Conservation (phyloP, 2,329 filamentous ascomycete genomes). For the Colletotrichum limetticola region DNA sequence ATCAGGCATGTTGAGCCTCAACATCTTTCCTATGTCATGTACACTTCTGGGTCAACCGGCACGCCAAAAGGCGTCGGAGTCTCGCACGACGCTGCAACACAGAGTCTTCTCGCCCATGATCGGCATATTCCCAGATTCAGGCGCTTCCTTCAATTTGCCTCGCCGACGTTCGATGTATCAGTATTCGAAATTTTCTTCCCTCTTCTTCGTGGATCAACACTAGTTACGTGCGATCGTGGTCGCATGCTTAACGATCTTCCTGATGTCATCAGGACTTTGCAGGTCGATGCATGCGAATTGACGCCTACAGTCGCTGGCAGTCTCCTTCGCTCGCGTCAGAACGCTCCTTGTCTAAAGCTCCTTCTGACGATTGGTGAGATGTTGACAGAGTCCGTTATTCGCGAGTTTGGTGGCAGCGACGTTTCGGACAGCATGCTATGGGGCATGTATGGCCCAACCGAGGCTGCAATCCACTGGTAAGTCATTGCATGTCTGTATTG, state of each 20-base stretch:
- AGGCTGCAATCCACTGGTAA: slow-evolving; percentile 87
- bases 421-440: slow-evolving; percentile 74
- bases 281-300: slow-evolving; percentile 86
- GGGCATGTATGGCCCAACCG: slow-evolving; percentile 95
- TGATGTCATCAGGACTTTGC: slow-evolving; percentile 69
- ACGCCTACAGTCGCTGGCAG: slow-evolving; percentile 89
- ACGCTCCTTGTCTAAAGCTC: slow-evolving; percentile 74
- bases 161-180: slow-evolving; percentile 93
- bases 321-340: slow-evolving; percentile 73
- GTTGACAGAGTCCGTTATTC: slow-evolving; percentile 80
- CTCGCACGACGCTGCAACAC: slow-evolving; percentile 82
- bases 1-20: slow-evolving; percentile 62
- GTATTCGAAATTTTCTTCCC: slow-evolving; percentile 97
- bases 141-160: slow-evolving; percentile 90
- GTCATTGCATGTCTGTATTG: slow-evolving; percentile 27
- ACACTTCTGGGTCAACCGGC: slow-evolving; percentile 91
- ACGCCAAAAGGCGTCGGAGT: slow-evolving; percentile 88
- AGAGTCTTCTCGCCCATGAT: slow-evolving; percentile 85
- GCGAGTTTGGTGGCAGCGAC: slow-evolving; percentile 77
- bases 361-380: slow-evolving; percentile 93
- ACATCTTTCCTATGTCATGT: slow-evolving; percentile 77
- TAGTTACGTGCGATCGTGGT: slow-evolving; percentile 76
- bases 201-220: slow-evolving; percentile 75
- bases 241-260: slow-evolving; percentile 82
- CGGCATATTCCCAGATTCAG: slow-evolving; percentile 79